Percentiles rank a stretch among this genome's conserved stretches.
Conservation (phyloP, 2,329 filamentous ascomycete genomes). For the Colletotrichum spaethianum region DNA sequence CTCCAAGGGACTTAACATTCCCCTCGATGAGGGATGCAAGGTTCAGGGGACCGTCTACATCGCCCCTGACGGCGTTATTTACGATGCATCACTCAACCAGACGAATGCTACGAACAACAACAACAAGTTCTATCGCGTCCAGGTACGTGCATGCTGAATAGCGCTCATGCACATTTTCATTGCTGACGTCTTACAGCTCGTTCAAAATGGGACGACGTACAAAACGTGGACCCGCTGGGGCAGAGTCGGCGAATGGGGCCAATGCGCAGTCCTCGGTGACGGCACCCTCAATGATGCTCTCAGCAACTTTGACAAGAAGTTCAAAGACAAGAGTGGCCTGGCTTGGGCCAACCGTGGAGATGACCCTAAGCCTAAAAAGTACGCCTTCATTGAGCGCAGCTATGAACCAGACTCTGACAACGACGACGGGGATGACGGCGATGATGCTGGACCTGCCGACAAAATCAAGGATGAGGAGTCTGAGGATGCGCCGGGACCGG, state of each 20-base stretch:
- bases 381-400: slow-evolving; percentile 84
- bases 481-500: slow-evolving; percentile 47
- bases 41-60: slow-evolving; percentile 72
- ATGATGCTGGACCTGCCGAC: slow-evolving; percentile 35
- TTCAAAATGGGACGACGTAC: slow-evolving; percentile 52
- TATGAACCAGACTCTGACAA: slow-evolving; percentile 75
- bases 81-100: slow-evolving; percentile 85
- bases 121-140: slow-evolving; percentile 87
- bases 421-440: slow-evolving; percentile 59
- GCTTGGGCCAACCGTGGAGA: slow-evolving; percentile 67
- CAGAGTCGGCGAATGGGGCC: slow-evolving; percentile 76
- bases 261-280: slow-evolving; percentile 59
- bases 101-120: slow-evolving; percentile 80
- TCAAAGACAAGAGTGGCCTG: slow-evolving; percentile 73
- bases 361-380: slow-evolving; percentile 76
- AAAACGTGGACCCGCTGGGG: slow-evolving; percentile 86
- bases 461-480: slow-evolving; percentile 50
- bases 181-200: slow-evolving; percentile 24
- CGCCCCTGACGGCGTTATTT: slow-evolving; percentile 76
- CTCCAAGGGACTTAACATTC: slow-evolving; percentile 61
- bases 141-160: slow-evolving; percentile 60
- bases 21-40: slow-evolving; percentile 63
- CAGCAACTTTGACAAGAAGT: slow-evolving; percentile 71
- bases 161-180: slow-evolving; percentile 17
- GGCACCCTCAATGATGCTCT: slow-evolving; percentile 61